These are phyloP conservation scores for Tricholoma hemisulphureum DNA, from an alignment of 768 basidiomycete species.

Conservation along the genomic window DNA sequence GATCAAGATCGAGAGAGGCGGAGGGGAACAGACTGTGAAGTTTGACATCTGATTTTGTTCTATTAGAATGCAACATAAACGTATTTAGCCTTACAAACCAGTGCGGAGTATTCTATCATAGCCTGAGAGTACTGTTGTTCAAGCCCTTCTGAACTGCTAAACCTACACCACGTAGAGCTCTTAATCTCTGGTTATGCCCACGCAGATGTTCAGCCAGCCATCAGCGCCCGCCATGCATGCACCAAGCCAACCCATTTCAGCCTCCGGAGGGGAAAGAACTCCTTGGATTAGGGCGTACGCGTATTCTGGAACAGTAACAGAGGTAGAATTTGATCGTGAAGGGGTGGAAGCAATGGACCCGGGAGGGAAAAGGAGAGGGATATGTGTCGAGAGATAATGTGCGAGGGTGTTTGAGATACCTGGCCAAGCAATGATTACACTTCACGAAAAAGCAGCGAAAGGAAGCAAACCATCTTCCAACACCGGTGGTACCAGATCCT, in stretches of 20 bases:
- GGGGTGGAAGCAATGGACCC: conserved; percentile 44
- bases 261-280: conserved; percentile 73
- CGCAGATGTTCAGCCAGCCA: conserved; percentile 91
- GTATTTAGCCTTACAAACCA: no score
- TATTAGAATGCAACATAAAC: no score
- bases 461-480: conserved; percentile 62
- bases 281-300: conserved; percentile 87
- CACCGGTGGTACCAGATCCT: conserved; percentile 83
- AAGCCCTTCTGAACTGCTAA: no score
- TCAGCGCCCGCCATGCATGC: conserved; percentile 90
- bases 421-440: conserved; percentile 27
- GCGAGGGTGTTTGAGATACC: conserved; percentile 72
- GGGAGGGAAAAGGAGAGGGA: conserved; percentile 78
- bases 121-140: no score
- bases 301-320: conserved; percentile 44
- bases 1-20: conserved; percentile 72
- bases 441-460: background rate
- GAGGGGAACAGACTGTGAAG: conserved; percentile 71
- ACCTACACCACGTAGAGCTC: no score
- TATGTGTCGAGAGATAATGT: conserved; percentile 63
- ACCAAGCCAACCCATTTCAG: conserved; percentile 94
- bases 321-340: conserved; percentile 38
- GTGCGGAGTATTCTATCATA: no score
- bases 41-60: conserved; percentile 52
- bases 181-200: conserved; percentile 49